Conservation (phyloP, 345 rosid species). For the sweet orange (Citrus sinensis) region DVS_A1.0 CM039162.1:26974501-26975000, state of each 20-base stretch:
- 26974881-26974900: not conserved
- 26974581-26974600: slow-evolving; percentile 12
- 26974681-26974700: slow-evolving; percentile 90
- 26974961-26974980: slow-evolving; percentile 1
- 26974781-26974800: too few relatives aligned
- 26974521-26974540: not conserved
- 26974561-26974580: slow-evolving; percentile 12
- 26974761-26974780: not conserved
- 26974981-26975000: not conserved
- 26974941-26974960: not conserved
- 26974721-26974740: slow-evolving; percentile 98
- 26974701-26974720: slow-evolving; percentile 81
- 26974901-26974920: not conserved
- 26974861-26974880: not conserved
- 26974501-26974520: not conserved
- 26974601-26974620: slow-evolving; percentile 81
- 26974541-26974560: not conserved
- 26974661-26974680: slow-evolving; percentile 92
- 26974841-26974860: not conserved
- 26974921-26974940: not conserved
- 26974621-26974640: slow-evolving; percentile 87
- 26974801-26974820: not conserved
- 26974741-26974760: slow-evolving; percentile 51
- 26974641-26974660: slow-evolving; percentile 68
- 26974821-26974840: not conserved